A percentile compares a stretch with the other conserved stretches of the same genome.
phyloP scores from a whole-genome alignment of 2,329 filamentous ascomycete species.

The Exserohilum rostratum region DNA sequence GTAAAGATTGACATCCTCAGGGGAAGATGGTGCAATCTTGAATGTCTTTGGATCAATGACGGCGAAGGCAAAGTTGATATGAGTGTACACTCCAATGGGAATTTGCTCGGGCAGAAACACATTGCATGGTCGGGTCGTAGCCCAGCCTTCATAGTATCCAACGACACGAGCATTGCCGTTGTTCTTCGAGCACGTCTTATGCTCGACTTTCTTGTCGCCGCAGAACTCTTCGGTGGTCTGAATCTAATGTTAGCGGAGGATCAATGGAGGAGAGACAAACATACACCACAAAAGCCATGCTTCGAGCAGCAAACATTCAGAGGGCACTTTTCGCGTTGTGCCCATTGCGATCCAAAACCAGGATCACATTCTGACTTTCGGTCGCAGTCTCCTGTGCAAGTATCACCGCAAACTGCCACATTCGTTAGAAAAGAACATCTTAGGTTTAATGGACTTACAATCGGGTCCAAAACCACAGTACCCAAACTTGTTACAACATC shows the following conservation, averaged over 20 bases:
- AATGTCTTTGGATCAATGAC: not conserved
- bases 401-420: too few species aligned
- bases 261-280: too few species aligned
- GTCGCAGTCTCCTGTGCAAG: too few species aligned
- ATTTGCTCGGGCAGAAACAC: not conserved
- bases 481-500: too few species aligned
- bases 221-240: slow-evolving; percentile 5
- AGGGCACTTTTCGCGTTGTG: not conserved
- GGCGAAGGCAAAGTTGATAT: slow-evolving; percentile 3
- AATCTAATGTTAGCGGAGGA: too few species aligned
- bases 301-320: not conserved
- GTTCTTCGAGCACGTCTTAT: not conserved
- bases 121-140: not conserved
- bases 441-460: too few species aligned
- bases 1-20: not conserved
- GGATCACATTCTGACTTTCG: not conserved
- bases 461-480: too few species aligned
- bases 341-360: not conserved
- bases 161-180: not conserved
- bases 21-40: not conserved
- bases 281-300: not conserved
- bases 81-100: not conserved
- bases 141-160: slow-evolving; percentile 8
- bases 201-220: not conserved
- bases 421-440: too few species aligned